Conservation (phyloP, 495 filamentous ascomycete genomes). For the Tuber magnatum region DNA sequence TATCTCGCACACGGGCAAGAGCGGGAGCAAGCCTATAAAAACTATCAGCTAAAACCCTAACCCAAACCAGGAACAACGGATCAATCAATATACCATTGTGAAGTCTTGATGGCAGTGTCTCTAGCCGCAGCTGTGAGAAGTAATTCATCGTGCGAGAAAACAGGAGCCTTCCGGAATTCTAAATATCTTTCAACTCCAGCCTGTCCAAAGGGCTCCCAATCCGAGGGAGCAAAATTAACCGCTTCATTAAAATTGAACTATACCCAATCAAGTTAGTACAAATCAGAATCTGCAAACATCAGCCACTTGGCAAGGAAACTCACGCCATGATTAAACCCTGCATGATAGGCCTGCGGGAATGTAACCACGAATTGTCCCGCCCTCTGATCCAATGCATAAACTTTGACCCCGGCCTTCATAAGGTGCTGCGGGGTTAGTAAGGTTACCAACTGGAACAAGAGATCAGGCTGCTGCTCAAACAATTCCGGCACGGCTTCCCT, state of each 20-base stretch:
- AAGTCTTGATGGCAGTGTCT: slow-evolving; percentile 80
- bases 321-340: slow-evolving; percentile 79
- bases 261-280: slow-evolving; percentile 16
- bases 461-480: slow-evolving; percentile 92
- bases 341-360: slow-evolving; percentile 86
- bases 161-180: slow-evolving; percentile 81
- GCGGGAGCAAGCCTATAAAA: slow-evolving; percentile 63
- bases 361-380: slow-evolving; percentile 96
- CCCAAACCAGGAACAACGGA: background rate
- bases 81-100: slow-evolving; percentile 58
- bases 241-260: slow-evolving; percentile 98
- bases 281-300: slow-evolving; percentile 36
- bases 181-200: slow-evolving; percentile 78
- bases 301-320: slow-evolving; percentile 33
- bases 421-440: slow-evolving; percentile 88
- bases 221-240: slow-evolving; percentile 93
- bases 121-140: slow-evolving; percentile 72
- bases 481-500: slow-evolving; percentile 88
- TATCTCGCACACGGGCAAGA: slow-evolving; percentile 63
- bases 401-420: slow-evolving; percentile 86
- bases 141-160: slow-evolving; percentile 97
- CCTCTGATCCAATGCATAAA: slow-evolving; percentile 87
- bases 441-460: slow-evolving; percentile 94
- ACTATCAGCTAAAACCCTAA: slow-evolving; percentile 14
- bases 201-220: slow-evolving; percentile 93